Evolutionary conservation across 768 basidiomycete genomes (phyloP).

Genomic region (Dentipellis fragilis): DNA sequence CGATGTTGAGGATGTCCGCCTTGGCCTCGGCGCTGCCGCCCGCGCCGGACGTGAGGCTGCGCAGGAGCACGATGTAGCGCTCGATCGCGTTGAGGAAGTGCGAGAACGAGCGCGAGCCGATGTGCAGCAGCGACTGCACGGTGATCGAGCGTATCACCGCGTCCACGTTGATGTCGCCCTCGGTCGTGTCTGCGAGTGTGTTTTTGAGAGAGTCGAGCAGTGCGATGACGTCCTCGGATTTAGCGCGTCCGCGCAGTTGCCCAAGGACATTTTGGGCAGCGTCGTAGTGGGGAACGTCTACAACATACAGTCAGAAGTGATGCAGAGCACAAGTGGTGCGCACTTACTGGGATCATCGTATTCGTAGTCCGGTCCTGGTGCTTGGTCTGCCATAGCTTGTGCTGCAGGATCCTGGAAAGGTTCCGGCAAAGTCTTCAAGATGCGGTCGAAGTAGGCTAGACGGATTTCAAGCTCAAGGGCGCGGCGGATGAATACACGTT

Average conservation of each 20-base stretch:
- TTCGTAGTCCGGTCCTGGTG: slow-evolving; percentile 72
- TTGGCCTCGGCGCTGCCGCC: slow-evolving; percentile 44
- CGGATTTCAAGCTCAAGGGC: slow-evolving; percentile 86
- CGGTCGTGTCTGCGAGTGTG: slow-evolving; percentile 50
- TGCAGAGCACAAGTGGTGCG: background rate
- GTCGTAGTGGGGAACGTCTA: slow-evolving; percentile 73
- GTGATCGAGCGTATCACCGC: slow-evolving; percentile 64
- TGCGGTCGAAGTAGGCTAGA: slow-evolving; percentile 86
- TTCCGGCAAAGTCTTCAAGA: slow-evolving; percentile 80
- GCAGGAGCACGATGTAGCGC: slow-evolving; percentile 75
- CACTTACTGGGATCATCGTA: slow-evolving; percentile 70
- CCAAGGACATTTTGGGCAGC: slow-evolving; percentile 68
- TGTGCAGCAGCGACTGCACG: slow-evolving; percentile 79
- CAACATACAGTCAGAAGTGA: background rate
- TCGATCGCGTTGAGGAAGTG: slow-evolving; percentile 97
- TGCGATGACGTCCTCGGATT: slow-evolving; percentile 68
- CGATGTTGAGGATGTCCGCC: slow-evolving; percentile 59
- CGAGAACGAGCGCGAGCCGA: slow-evolving; percentile 93
- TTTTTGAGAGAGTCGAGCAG: slow-evolving; percentile 64
- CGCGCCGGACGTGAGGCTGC: slow-evolving; percentile 37
- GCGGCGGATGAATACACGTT: slow-evolving; percentile 77
- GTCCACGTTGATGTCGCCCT: slow-evolving; percentile 56
- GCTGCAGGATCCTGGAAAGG: slow-evolving; percentile 61
- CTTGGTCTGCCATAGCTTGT: slow-evolving; percentile 53
- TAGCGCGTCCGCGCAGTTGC: slow-evolving; percentile 73